These are phyloP conservation scores for Penicillium glabrum DNA, from an alignment of 2,329 filamentous ascomycete species.

Conservation along the genomic window DNA sequence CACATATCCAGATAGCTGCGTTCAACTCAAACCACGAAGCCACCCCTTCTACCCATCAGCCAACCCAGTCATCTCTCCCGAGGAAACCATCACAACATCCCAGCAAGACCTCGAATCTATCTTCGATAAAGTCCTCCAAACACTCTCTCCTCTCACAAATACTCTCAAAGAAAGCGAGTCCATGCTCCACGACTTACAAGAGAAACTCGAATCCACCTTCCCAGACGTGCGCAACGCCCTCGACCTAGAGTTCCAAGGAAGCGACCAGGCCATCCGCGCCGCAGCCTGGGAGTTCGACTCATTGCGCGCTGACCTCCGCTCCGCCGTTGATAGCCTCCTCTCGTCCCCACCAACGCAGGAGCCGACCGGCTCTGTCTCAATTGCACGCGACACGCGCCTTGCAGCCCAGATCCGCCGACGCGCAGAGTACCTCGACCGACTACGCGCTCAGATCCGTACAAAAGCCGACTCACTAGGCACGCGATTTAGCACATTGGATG, in stretches of 20 bases:
- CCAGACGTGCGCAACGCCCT: constrained; percentile 35
- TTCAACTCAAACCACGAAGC: constrained; percentile 12
- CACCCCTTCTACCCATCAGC: constrained; percentile 3
- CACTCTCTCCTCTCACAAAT: constrained; percentile 24
- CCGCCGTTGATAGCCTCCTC: constrained; percentile 35
- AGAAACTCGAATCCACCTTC: constrained; percentile 27
- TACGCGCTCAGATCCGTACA: constrained; percentile 32
- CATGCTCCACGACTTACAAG: constrained; percentile 29
- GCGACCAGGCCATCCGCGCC: constrained; percentile 31
- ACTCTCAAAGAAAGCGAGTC: constrained; percentile 32
- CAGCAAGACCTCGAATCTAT: constrained; percentile 30
- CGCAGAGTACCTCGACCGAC: constrained; percentile 33
- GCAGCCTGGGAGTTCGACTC: constrained; percentile 36
- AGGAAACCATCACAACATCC: constrained; percentile 19
- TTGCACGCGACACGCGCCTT: constrained; percentile 28
- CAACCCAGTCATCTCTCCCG: constrained; percentile 15
- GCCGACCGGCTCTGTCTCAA: constrained; percentile 4
- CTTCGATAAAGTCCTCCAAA: constrained; percentile 29
- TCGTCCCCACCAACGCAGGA: constrained; percentile 20
- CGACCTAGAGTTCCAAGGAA: constrained; percentile 38
- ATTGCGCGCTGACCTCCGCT: constrained; percentile 36
- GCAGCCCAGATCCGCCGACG: constrained; percentile 32
- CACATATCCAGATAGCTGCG: constrained; percentile 32
- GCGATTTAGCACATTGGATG: constrained; percentile 33
- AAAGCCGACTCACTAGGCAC: constrained; percentile 31